These are phyloP conservation scores for Gigaspora rosea DNA, from an alignment of 192 early-diverging fungal species.

Conservation along the genomic window DNA sequence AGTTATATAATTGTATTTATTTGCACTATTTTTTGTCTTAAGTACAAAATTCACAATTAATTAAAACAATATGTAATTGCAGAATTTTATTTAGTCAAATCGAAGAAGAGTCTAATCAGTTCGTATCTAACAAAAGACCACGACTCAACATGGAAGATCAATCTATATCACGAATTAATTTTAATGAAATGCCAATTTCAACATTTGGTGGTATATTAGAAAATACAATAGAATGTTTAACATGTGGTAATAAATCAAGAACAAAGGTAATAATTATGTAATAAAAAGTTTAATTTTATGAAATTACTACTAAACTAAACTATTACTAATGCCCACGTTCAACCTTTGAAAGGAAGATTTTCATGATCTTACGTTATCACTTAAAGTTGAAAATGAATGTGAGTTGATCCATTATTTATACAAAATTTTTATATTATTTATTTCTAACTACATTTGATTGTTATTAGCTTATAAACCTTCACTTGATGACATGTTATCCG, in stretches of 20 bases:
- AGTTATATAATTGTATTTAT: background rate
- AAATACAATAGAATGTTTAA: slow-evolving; percentile 20
- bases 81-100: slow-evolving; percentile 30
- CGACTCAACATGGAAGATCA: background rate
- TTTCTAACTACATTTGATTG: background rate
- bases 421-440: background rate
- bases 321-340: background rate
- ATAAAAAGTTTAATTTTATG: background rate
- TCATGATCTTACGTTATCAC: slow-evolving; percentile 25
- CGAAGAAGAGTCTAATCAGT: slow-evolving; percentile 17
- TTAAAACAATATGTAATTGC: background rate
- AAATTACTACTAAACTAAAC: background rate
- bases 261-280: background rate
- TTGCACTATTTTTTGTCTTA: background rate
- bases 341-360: slow-evolving; percentile 17
- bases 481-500: background rate
- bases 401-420: background rate
- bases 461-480: slow-evolving; percentile 9
- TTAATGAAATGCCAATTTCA: background rate
- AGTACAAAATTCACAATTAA: background rate
- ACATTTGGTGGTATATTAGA: slow-evolving; percentile 16
- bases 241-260: slow-evolving; percentile 16
- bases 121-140: background rate
- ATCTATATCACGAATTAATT: background rate
- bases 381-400: slow-evolving; percentile 11